phyloP scores from a whole-genome alignment of 2,329 filamentous ascomycete genomes.

The Colletotrichum siamense region DNA sequence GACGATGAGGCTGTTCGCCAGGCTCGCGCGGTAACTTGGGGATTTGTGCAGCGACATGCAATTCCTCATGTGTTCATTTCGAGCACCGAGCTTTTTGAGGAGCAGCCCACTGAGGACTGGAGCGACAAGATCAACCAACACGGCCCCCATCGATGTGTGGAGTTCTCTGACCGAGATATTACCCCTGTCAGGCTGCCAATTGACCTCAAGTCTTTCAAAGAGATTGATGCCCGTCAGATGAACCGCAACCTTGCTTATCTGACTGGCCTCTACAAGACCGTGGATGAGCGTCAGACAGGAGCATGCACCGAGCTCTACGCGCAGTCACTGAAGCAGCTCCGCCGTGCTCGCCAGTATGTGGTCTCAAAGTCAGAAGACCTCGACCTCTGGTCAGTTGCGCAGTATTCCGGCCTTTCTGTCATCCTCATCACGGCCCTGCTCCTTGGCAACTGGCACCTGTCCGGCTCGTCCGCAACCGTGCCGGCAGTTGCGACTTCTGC shows the following conservation, averaged over 20 bases:
- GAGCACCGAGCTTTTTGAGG: constrained; percentile 43
- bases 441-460: background rate
- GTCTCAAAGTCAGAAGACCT: background rate
- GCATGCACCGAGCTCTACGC: background rate
- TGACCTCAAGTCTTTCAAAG: constrained; percentile 53
- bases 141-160: constrained; percentile 53
- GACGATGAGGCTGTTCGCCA: constrained; percentile 42
- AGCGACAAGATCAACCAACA: constrained; percentile 43
- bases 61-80: constrained; percentile 56
- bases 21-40: constrained; percentile 47
- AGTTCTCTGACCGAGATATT: constrained; percentile 38
- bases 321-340: background rate
- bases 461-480: background rate
- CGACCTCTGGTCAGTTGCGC: background rate
- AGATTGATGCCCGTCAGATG: constrained; percentile 58
- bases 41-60: constrained; percentile 51
- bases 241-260: constrained; percentile 58
- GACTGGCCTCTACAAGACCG: constrained; percentile 39
- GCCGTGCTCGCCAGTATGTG: background rate
- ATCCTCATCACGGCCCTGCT: background rate
- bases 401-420: background rate
- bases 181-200: constrained; percentile 49
- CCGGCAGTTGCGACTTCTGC: background rate
- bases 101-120: constrained; percentile 37
- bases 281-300: constrained; percentile 2